phyloP scores from a whole-genome alignment of 139 green algal species.

The Tetradesmus lagerheimii region DNA sequence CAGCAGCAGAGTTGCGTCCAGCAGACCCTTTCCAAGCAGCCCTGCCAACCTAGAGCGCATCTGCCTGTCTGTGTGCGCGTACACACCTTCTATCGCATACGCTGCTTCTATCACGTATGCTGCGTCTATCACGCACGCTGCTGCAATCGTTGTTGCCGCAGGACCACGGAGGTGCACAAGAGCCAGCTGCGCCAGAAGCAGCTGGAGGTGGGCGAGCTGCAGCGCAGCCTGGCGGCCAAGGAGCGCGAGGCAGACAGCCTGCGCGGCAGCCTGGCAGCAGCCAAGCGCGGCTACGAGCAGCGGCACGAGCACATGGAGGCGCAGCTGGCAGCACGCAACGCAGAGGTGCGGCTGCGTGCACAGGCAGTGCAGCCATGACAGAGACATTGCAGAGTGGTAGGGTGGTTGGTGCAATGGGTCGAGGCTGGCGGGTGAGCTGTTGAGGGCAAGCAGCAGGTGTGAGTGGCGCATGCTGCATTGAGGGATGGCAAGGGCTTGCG shows the following conservation, averaged over 20 bases:
- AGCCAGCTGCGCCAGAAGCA: slow-evolving; percentile 63
- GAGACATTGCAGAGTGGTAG: neutral
- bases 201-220: slow-evolving; percentile 62
- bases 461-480: no score
- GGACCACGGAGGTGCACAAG: slow-evolving; percentile 41
- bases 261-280: slow-evolving; percentile 60
- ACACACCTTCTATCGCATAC: no score
- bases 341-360: slow-evolving; percentile 57
- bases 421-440: no score
- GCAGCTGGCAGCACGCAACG: slow-evolving; percentile 48
- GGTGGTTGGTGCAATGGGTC: neutral
- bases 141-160: no score
- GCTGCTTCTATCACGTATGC: no score
- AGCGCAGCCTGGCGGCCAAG: slow-evolving; percentile 60
- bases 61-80: neutral
- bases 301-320: slow-evolving; percentile 55
- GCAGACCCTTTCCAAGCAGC: neutral
- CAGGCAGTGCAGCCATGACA: neutral
- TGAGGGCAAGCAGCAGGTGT: no score
- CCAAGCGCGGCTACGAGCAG: slow-evolving; percentile 67
- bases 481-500: no score
- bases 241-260: slow-evolving; percentile 66
- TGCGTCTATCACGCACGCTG: no score
- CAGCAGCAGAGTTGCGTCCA: neutral
- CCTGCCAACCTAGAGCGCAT: neutral